Conservation (phyloP, 768 basidiomycete species). For the Amanita pseudoporphyria region DNA sequence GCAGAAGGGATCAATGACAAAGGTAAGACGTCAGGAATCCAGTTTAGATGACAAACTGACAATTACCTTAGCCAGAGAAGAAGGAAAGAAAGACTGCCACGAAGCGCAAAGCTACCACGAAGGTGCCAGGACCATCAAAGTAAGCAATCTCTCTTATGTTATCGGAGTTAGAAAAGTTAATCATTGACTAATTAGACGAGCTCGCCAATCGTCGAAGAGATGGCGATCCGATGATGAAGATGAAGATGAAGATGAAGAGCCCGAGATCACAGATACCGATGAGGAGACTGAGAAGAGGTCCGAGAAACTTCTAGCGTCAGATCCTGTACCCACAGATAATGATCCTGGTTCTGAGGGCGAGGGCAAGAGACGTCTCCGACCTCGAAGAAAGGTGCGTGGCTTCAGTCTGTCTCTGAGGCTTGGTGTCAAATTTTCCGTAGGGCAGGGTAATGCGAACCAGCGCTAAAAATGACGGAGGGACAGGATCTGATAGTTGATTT, state of each 20-base stretch:
- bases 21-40: conserved; percentile 14
- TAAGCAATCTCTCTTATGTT: conserved; percentile 16
- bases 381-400: conserved; percentile 8
- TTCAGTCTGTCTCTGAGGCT: not conserved
- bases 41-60: not conserved
- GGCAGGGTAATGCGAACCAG: conserved; percentile 8
- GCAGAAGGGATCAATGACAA: conserved; percentile 24
- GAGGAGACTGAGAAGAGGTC: conserved; percentile 20
- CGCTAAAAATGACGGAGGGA: not conserved
- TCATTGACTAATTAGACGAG: conserved; percentile 19
- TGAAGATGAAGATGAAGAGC: conserved; percentile 12
- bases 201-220: conserved; percentile 24
- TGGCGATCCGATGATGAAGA: conserved; percentile 28
- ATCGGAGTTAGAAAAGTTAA: not conserved
- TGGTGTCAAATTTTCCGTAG: not conserved
- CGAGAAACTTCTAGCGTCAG: conserved; percentile 3
- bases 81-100: conserved; percentile 40
- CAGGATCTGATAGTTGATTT: not conserved
- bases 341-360: conserved; percentile 21
- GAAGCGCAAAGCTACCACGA: conserved; percentile 47
- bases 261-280: conserved; percentile 31
- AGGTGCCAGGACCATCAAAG: conserved; percentile 42
- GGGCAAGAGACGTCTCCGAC: conserved; percentile 15
- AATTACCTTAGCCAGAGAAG: conserved; percentile 23
- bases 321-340: conserved; percentile 14